These are phyloP conservation scores for Nicotiana knightiana DNA, from an alignment of 257 asterid genomes.

Conservation along the genomic window DNA sequence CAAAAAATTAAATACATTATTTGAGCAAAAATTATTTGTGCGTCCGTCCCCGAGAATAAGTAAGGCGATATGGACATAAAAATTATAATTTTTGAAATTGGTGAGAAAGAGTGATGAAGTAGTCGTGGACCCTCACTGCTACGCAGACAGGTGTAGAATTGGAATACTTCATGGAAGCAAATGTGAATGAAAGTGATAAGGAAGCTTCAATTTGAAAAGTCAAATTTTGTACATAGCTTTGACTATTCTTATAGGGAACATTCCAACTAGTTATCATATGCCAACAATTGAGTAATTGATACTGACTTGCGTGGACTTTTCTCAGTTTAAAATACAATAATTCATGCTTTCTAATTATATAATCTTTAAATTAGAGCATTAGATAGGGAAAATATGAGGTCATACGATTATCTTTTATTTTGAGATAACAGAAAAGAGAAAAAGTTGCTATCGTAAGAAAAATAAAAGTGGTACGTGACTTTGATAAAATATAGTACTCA, in stretches of 20 bases:
- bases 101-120: not conserved
- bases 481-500: too few species aligned
- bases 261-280: not conserved
- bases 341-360: not conserved
- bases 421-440: not conserved
- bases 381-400: not conserved
- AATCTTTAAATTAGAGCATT: not conserved
- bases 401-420: not conserved
- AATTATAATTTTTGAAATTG: not conserved
- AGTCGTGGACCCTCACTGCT: not conserved
- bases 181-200: not conserved
- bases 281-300: not conserved
- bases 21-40: too few species aligned
- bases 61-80: too few species aligned
- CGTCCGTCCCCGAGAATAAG: too few species aligned
- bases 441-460: too few species aligned
- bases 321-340: not conserved
- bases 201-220: not conserved
- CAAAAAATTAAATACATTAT: too few species aligned
- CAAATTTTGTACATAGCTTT: not conserved
- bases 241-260: not conserved
- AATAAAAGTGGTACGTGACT: too few species aligned
- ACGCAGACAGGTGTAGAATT: not conserved
- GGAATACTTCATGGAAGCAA: not conserved
- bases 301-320: not conserved